These are phyloP conservation scores for Scleroderma bovista DNA, from an alignment of 768 basidiomycete species.

Conservation along the genomic window DNA sequence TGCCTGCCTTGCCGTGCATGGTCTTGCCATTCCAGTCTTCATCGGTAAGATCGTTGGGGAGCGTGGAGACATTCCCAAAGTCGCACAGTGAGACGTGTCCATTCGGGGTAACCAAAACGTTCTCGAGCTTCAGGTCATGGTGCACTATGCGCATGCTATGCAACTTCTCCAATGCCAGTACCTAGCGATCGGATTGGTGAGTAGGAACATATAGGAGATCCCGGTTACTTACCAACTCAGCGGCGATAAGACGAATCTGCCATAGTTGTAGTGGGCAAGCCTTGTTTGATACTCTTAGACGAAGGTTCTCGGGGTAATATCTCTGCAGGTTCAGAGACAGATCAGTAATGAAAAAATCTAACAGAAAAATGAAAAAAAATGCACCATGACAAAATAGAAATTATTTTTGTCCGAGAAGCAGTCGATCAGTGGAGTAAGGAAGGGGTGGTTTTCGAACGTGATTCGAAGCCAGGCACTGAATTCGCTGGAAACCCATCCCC, in stretches of 20 bases:
- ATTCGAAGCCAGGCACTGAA: neutral
- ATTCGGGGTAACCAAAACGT: slow-evolving; percentile 36
- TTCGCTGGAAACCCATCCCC: neutral
- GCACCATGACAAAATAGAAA: slow-evolving; percentile 12
- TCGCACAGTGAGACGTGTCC: slow-evolving; percentile 12
- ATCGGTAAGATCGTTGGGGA: slow-evolving; percentile 2
- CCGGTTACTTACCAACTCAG: slow-evolving; percentile 8
- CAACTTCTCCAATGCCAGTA: slow-evolving; percentile 8
- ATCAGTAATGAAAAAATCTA: neutral
- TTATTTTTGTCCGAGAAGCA: slow-evolving; percentile 8
- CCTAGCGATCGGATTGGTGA: neutral
- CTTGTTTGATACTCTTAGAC: neutral
- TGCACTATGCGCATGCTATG: slow-evolving; percentile 33
- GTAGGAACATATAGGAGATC: neutral
- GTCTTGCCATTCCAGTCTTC: slow-evolving; percentile 1
- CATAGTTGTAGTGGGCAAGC: slow-evolving; percentile 3
- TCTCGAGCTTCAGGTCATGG: slow-evolving; percentile 49
- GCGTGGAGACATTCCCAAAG: slow-evolving; percentile 12
- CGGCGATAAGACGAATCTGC: slow-evolving; percentile 10
- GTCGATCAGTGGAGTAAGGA: slow-evolving; percentile 8
- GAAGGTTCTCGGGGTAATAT: slow-evolving; percentile 9
- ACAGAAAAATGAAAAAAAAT: neutral
- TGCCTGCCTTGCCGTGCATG: slow-evolving; percentile 19
- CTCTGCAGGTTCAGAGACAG: slow-evolving; percentile 1
- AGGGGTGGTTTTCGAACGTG: slow-evolving; percentile 2